These are phyloP conservation scores for Phyllosticta citribraziliensis DNA, from an alignment of 2,329 filamentous ascomycete species.

Conservation along the genomic window DNA sequence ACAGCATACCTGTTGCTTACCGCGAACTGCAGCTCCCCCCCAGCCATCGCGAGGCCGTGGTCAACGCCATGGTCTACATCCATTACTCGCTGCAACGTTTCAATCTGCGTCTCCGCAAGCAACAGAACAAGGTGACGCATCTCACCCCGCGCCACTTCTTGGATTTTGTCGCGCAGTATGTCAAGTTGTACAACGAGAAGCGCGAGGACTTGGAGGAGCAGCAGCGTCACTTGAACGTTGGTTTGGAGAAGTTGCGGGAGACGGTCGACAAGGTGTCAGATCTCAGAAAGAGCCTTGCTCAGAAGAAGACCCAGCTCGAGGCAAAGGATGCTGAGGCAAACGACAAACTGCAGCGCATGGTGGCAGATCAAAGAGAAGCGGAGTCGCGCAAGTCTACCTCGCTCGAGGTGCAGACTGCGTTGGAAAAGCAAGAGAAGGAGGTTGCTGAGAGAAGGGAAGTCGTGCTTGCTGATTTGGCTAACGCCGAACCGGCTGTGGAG, in stretches of 20 bases:
- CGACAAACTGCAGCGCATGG: slow-evolving; percentile 94
- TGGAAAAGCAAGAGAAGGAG: slow-evolving; percentile 83
- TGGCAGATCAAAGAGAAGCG: slow-evolving; percentile 88
- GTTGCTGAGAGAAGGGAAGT: slow-evolving; percentile 75
- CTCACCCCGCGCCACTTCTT: slow-evolving; percentile 94
- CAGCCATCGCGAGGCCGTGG: slow-evolving; percentile 79
- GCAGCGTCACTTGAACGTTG: slow-evolving; percentile 94
- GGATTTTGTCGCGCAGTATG: slow-evolving; percentile 96
- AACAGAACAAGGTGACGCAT: slow-evolving; percentile 87
- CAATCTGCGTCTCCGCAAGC: slow-evolving; percentile 78
- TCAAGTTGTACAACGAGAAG: slow-evolving; percentile 96
- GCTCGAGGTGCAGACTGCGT: slow-evolving; percentile 73
- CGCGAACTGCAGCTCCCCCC: slow-evolving; percentile 75
- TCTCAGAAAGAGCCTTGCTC: slow-evolving; percentile 76
- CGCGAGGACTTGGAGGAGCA: slow-evolving; percentile 97
- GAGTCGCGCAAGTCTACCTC: slow-evolving; percentile 84
- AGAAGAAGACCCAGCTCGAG: slow-evolving; percentile 90
- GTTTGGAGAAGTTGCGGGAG: slow-evolving; percentile 91
- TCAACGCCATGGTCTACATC: slow-evolving; percentile 98
- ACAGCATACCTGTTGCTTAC: slow-evolving; percentile 89
- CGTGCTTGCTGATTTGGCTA: slow-evolving; percentile 77
- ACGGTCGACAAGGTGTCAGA: slow-evolving; percentile 97
- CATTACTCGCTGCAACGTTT: slow-evolving; percentile 89
- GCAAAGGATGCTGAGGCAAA: slow-evolving; percentile 92
- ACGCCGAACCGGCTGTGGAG: slow-evolving; percentile 83